Conservation (phyloP, 1,284 basidiomycete species). For the Cutaneotrichosporon cyanovorans region DNA sequence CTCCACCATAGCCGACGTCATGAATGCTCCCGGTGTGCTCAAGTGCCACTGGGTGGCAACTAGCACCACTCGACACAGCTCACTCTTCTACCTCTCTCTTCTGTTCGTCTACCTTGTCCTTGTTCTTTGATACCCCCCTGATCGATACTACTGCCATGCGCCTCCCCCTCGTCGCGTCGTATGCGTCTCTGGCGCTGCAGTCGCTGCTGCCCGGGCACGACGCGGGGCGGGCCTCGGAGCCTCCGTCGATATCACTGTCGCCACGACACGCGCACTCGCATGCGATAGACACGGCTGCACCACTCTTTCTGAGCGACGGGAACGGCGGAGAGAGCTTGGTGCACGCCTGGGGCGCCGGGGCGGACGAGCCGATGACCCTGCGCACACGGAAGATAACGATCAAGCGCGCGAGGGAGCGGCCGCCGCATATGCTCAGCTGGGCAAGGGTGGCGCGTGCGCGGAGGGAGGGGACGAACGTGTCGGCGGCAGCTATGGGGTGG, state of each 20-base stretch:
- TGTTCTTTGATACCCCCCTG: too few relatives aligned
- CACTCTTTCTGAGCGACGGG: slow-evolving; percentile 1
- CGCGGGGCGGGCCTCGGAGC: neutral
- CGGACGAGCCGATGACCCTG: slow-evolving; percentile 15
- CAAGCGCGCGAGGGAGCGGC: slow-evolving; percentile 28
- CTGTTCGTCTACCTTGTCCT: too few relatives aligned
- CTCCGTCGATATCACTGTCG: slow-evolving; percentile 1
- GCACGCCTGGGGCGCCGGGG: neutral
- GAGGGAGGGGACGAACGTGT: neutral
- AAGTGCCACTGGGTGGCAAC: slow-evolving; percentile 11
- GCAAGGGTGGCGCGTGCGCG: slow-evolving; percentile 19
- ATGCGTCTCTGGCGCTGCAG: neutral
- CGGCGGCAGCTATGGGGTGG: neutral
- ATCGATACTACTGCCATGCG: slow-evolving; percentile 2
- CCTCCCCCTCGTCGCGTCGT: slow-evolving; percentile 1
- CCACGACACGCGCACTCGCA: slow-evolving; percentile 6
- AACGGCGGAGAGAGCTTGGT: neutral
- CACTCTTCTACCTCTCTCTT: neutral
- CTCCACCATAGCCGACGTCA: neutral
- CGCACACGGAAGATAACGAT: slow-evolving; percentile 30
- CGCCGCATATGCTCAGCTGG: slow-evolving; percentile 38
- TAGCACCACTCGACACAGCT: too few relatives aligned
- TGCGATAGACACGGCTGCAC: neutral
- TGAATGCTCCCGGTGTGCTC: slow-evolving; percentile 7
- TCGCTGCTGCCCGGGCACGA: neutral